These are phyloP conservation scores for Pterulicium gracile DNA, from an alignment of 1,284 basidiomycete genomes.

Conservation along the genomic window DNA sequence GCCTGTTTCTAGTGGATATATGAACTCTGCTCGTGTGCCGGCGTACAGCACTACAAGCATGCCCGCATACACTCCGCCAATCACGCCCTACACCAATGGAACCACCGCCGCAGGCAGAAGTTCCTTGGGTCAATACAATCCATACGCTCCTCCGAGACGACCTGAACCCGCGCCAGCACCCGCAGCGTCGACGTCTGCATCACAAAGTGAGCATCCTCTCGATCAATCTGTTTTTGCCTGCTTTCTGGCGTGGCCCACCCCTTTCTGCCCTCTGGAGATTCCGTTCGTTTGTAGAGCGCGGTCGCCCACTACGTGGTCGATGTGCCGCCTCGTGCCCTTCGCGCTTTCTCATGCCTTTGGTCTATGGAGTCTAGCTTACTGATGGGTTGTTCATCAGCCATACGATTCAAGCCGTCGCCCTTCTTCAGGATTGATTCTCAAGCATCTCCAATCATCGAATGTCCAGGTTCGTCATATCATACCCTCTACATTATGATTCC, in stretches of 20 bases:
- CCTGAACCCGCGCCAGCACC: slow-evolving; percentile 21
- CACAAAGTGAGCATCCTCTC: slow-evolving; percentile 15
- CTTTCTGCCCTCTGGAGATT: too few relatives aligned
- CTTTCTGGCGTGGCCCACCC: neutral
- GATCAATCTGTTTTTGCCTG: neutral
- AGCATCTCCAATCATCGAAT: slow-evolving; percentile 55
- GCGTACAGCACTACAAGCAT: too few relatives aligned
- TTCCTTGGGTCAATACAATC: slow-evolving; percentile 41
- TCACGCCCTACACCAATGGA: slow-evolving; percentile 15
- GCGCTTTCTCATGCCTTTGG: slow-evolving; percentile 5
- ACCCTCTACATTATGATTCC: neutral
- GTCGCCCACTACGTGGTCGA: neutral
- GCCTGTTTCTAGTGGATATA: too few relatives aligned
- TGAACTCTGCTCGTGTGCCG: too few relatives aligned
- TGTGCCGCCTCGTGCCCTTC: neutral
- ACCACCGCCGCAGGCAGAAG: slow-evolving; percentile 13
- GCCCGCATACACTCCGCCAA: slow-evolving; percentile 15
- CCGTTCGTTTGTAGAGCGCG: neutral
- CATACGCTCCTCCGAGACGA: slow-evolving; percentile 49
- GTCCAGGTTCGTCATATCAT: slow-evolving; percentile 45
- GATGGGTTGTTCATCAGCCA: slow-evolving; percentile 27
- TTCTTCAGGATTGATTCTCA: slow-evolving; percentile 62
- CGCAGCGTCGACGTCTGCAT: slow-evolving; percentile 22
- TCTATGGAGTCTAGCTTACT: slow-evolving; percentile 1
- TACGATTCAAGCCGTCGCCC: slow-evolving; percentile 72